These are phyloP conservation scores for Knufia fluminis DNA, from an alignment of 2,329 filamentous ascomycete genomes.

Conservation along the genomic window DNA sequence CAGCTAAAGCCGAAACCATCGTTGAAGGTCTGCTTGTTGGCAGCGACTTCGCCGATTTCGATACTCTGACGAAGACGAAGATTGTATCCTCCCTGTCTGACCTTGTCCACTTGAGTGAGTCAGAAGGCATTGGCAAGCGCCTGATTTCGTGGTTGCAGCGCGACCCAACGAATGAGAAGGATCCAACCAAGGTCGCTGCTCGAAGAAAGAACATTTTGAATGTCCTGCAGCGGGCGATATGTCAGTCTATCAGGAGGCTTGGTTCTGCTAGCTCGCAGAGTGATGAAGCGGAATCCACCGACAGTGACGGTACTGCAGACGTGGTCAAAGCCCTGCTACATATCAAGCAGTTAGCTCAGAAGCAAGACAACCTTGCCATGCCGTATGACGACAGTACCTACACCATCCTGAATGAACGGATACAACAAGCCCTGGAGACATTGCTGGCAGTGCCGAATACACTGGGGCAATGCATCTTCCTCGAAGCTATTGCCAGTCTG, in stretches of 20 bases:
- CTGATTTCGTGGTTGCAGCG: conserved; percentile 10
- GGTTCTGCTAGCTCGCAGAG: not conserved
- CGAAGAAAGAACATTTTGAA: conserved; percentile 1
- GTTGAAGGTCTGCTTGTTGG: conserved; percentile 41
- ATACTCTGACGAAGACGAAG: conserved; percentile 66
- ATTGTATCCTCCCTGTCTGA: conserved; percentile 15
- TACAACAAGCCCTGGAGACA: not conserved
- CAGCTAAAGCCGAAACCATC: conserved; percentile 41
- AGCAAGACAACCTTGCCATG: not conserved
- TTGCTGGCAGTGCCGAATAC: not conserved
- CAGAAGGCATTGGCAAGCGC: conserved; percentile 4
- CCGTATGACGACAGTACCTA: not conserved
- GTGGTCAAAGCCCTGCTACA: conserved; percentile 44
- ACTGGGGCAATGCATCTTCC: not conserved
- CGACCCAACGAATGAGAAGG: not conserved
- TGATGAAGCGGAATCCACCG: not conserved
- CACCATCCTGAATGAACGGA: not conserved
- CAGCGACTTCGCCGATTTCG: conserved; percentile 51
- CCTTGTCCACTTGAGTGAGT: not conserved
- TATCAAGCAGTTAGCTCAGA: conserved; percentile 53
- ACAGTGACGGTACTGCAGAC: conserved; percentile 34
- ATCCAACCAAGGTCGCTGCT: not conserved
- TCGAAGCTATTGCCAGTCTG: not conserved
- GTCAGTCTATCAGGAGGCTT: conserved; percentile 1
- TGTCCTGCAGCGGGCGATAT: conserved; percentile 5